Evolutionary conservation across 2,329 filamentous ascomycete genomes (phyloP).

Genomic region (Drechslerella coelobrocha): DNA sequence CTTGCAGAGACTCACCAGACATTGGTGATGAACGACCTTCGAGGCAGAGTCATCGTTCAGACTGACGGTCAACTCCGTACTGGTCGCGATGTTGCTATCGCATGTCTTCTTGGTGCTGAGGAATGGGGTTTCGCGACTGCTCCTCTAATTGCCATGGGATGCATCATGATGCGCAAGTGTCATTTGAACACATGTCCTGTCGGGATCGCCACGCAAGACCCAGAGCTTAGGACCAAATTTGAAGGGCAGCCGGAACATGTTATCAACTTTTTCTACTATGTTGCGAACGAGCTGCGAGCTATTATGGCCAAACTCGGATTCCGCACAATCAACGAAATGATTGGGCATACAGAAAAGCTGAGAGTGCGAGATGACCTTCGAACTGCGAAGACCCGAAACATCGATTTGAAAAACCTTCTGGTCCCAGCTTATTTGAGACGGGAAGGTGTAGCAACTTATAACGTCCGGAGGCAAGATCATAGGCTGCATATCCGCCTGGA

Average conservation of each 20-base stretch:
- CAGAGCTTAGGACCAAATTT: constrained; percentile 93
- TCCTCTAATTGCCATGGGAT: constrained; percentile 94
- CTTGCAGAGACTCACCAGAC: constrained; percentile 97
- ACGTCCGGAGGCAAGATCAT: constrained; percentile 97
- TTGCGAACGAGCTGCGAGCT: constrained; percentile 91
- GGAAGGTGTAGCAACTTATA: constrained; percentile 93
- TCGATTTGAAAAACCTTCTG: constrained; percentile 88
- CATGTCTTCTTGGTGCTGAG: constrained; percentile 93
- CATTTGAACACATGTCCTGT: constrained; percentile 81
- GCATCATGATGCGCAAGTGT: constrained; percentile 79
- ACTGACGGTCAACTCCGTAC: constrained; percentile 94
- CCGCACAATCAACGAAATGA: constrained; percentile 97
- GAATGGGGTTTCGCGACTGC: constrained; percentile 97
- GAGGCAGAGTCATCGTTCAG: constrained; percentile 93
- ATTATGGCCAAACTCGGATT: constrained; percentile 97
- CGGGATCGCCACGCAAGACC: constrained; percentile 93
- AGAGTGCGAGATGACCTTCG: constrained; percentile 87
- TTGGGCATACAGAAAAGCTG: constrained; percentile 85
- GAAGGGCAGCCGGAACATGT: constrained; percentile 91
- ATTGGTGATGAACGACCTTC: constrained; percentile 90
- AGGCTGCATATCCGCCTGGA: constrained; percentile 89
- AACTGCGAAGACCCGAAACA: constrained; percentile 87
- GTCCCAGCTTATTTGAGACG: constrained; percentile 95
- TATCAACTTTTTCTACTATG: constrained; percentile 99
- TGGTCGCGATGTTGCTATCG: constrained; percentile 90